phyloP scores from a whole-genome alignment of 331 rosid species.

The Quercus lobata region DNA sequence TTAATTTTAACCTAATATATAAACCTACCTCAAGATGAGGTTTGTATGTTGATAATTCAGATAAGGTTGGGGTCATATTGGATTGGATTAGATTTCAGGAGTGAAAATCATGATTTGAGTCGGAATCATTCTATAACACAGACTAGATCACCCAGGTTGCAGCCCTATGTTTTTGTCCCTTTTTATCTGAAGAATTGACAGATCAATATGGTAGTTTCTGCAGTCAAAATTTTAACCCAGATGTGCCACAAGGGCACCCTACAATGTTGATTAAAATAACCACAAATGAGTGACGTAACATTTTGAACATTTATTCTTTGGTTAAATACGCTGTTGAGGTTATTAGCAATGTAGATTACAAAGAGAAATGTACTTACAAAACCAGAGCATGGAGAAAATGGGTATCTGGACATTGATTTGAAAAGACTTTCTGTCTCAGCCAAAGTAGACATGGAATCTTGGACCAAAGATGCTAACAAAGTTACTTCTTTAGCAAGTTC shows the following conservation, averaged over 20 bases:
- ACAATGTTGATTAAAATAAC: slow-evolving; percentile 10
- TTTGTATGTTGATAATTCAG: not conserved
- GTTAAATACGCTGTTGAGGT: slow-evolving; percentile 15
- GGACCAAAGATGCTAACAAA: slow-evolving; percentile 54
- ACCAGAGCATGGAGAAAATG: slow-evolving; percentile 31
- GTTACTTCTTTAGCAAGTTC: slow-evolving; percentile 62
- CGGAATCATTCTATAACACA: not conserved
- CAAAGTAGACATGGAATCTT: slow-evolving; percentile 35
- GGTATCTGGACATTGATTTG: slow-evolving; percentile 39
- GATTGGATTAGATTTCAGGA: not conserved
- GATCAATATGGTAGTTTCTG: not conserved
- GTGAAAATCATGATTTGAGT: not conserved
- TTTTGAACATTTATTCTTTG: slow-evolving; percentile 10
- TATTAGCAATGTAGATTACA: not conserved
- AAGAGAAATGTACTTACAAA: slow-evolving; percentile 45
- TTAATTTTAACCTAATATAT: not conserved
- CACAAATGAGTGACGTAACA: slow-evolving; percentile 11
- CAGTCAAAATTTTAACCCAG: slow-evolving; percentile 6
- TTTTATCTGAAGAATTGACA: not conserved
- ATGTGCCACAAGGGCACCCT: slow-evolving; percentile 11
- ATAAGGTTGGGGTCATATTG: not conserved
- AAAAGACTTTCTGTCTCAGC: slow-evolving; percentile 28
- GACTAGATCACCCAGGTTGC: not conserved
- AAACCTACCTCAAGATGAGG: not conserved
- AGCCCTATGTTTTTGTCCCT: not conserved